phyloP scores from a whole-genome alignment of 805 yeast species.

The Maudiozyma barnettii region DNA sequence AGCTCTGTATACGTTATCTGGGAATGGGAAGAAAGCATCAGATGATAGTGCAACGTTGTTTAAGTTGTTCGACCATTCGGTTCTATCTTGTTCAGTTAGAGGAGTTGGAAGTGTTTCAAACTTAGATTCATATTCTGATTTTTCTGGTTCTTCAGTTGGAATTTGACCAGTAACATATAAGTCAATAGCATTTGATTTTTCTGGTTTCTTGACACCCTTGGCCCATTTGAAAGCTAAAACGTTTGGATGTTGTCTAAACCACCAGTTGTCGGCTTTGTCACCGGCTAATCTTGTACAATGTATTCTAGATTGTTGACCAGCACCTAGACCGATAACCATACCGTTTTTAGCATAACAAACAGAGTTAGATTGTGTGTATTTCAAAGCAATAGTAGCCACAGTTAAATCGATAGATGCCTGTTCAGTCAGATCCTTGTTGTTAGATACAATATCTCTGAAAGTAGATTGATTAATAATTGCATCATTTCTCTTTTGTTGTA shows the following conservation, averaged over 20 bases:
- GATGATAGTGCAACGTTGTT: constrained; percentile 83
- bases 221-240: constrained; percentile 94
- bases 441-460: constrained; percentile 83
- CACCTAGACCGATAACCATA: constrained; percentile 97
- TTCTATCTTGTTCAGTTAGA: constrained; percentile 70
- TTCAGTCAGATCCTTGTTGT: constrained; percentile 76
- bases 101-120: constrained; percentile 78
- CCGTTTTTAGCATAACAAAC: constrained; percentile 98
- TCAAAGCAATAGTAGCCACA: constrained; percentile 93
- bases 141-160: constrained; percentile 87
- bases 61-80: constrained; percentile 73
- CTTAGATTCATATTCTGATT: constrained; percentile 82
- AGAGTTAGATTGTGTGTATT: constrained; percentile 97
- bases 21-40: constrained; percentile 99
- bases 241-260: constrained; percentile 96
- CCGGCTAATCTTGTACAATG: constrained; percentile 99
- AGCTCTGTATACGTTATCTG: constrained; percentile 96
- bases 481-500: constrained; percentile 95
- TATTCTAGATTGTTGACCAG: constrained; percentile 97
- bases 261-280: constrained; percentile 98
- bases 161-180: constrained; percentile 84
- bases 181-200: constrained; percentile 95
- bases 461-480: constrained; percentile 85
- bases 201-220: constrained; percentile 96
- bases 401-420: constrained; percentile 89